Percentiles rank a stretch among this genome's conserved stretches.
phyloP scores from a whole-genome alignment of 768 basidiomycete species.

The Auricularia heimuer region DNA sequence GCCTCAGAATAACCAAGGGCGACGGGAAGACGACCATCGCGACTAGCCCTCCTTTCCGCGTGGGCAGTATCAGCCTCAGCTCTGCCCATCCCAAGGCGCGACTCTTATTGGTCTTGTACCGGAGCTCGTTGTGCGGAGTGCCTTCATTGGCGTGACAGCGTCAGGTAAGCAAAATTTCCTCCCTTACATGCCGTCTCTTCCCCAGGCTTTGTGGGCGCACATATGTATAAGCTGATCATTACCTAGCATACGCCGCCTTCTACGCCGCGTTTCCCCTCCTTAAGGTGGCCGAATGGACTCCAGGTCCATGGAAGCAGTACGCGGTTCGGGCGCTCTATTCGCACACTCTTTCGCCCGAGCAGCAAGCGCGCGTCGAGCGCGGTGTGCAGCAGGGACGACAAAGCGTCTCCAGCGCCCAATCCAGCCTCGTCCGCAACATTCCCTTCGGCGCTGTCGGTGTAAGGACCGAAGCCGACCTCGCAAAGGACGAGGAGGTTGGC shows the following conservation, averaged over 20 bases:
- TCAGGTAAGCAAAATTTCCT: neutral
- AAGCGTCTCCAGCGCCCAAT: conserved; percentile 5
- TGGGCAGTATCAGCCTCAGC: conserved; percentile 9
- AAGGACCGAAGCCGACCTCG: conserved; percentile 10
- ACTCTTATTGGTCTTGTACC: conserved; percentile 8
- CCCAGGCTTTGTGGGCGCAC: no score
- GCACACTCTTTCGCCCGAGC: conserved; percentile 6
- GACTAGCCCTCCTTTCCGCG: conserved; percentile 9
- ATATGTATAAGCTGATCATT: no score
- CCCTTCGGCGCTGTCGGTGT: conserved; percentile 13
- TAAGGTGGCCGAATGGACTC: conserved; percentile 11
- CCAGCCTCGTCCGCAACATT: conserved; percentile 6
- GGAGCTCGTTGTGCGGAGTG: conserved; percentile 8
- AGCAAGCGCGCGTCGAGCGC: conserved; percentile 3
- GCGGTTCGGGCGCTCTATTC: conserved; percentile 7
- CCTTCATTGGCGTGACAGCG: conserved; percentile 6
- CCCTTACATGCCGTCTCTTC: no score
- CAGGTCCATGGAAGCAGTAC: conserved; percentile 11
- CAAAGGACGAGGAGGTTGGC: conserved; percentile 10
- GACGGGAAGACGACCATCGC: conserved; percentile 7
- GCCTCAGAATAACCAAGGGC: conserved; percentile 8
- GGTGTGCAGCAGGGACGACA: conserved; percentile 5
- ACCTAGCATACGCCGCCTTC: conserved; percentile 8
- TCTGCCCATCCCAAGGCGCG: conserved; percentile 12
- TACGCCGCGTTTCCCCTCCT: conserved; percentile 12